Conservation (phyloP, 2,329 filamentous ascomycete species). For the Aureobasidium lini region DNA sequence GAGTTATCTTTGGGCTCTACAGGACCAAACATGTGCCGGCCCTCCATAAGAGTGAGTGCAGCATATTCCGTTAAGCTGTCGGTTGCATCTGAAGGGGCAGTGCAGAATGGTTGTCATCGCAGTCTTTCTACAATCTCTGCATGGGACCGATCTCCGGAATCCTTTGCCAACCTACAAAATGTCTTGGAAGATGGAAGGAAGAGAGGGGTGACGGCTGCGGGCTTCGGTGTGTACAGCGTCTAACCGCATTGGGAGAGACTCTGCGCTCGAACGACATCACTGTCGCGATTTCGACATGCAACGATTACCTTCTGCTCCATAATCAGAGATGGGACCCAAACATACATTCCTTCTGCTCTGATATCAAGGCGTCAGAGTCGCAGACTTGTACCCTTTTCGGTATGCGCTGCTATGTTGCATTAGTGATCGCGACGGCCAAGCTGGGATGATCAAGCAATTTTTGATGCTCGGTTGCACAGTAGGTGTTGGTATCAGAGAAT, state of each 20-base stretch:
- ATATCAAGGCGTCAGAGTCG: not conserved
- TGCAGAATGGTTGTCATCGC: not conserved
- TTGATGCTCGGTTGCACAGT: not conserved
- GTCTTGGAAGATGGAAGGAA: not conserved
- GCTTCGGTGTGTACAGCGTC: not conserved
- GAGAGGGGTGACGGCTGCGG: not conserved
- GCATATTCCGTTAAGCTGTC: no score
- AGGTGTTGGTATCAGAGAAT: not conserved
- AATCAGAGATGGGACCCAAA: not conserved
- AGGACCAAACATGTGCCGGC: no score
- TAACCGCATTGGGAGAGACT: not conserved
- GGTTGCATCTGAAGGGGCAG: no score
- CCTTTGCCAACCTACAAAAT: not conserved
- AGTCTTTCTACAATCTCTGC: not conserved
- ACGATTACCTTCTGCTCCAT: not conserved
- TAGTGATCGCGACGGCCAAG: not conserved
- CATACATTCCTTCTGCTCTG: not conserved
- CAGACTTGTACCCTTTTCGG: not conserved
- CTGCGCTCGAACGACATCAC: constrained; percentile 4
- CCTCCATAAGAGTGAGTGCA: no score
- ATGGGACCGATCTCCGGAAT: not conserved
- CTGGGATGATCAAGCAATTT: not conserved
- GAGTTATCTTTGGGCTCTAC: no score
- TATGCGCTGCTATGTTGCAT: not conserved
- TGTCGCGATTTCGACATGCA: not conserved